Base-by-base conservation (phyloP, 2,329 filamentous ascomycete species). In the Lojkania enalia region DNA sequence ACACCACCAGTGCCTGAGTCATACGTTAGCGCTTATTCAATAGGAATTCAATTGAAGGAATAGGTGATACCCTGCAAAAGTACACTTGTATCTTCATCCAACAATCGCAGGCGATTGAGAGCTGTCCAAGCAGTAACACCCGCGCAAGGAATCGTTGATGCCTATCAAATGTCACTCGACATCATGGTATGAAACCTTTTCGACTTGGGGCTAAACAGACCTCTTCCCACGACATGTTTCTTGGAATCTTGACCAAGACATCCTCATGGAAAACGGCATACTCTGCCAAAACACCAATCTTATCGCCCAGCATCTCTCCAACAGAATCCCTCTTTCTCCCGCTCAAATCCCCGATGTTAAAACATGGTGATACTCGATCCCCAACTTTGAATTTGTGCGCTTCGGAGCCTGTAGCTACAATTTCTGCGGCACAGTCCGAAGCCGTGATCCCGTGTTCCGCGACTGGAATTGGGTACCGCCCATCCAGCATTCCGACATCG, bases 1-100 rank as follows among this genome's bases (percentile, higher is more conserved):
- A 69, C 66, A 57, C 77, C 76, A 0, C 71, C 70, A 2, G 70
- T 73, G n/a, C 71, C 71, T 60, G 5, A n/a, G n/a, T 35, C 27
- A 32, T 13, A 21, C 20, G 4, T 33, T 23, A 23, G 20, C 21
- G 14, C 13, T 9, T 29, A 19, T 13, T 12, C 36, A 9, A 20
- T 14, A 6, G 31, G n/a, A 6, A n/a, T 9, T 9, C 23, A n/a
- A 9, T 27, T 27, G n/a, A n/a, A 27, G 23, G 7, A 27, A n/a
- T 27, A 9, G 7, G 23, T n/a, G 7, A n/a, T 27, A 46, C 48
- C 46, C 19, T 52, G 35, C 18, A 52, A 27, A n/a, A 52, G 35
- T 2, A 23, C 49, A 6, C 7, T 35, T 3, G 36, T 32, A n/a
- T 23, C 38, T 33, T 20, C 30, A 5, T 20, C 4, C 4, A 39